Base-by-base conservation (phyloP, 805 yeast genomes). In the Lipomyces yamanashiensis region DNA sequence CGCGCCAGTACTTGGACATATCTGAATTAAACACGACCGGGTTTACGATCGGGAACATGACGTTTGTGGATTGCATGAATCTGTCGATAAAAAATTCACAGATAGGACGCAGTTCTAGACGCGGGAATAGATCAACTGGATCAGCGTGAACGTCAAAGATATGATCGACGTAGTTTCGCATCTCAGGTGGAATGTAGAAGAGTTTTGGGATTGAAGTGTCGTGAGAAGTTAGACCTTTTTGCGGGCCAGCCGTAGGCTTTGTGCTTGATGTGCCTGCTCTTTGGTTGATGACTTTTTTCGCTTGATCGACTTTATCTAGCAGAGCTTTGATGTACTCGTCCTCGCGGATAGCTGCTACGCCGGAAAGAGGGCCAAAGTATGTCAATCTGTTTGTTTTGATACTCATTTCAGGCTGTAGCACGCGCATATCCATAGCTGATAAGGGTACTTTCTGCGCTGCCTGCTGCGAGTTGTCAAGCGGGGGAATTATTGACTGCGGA, bases 21-120 rank as follows among this genome's bases (percentile, higher is more conserved):
- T 65, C 68, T 5, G 57, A 15, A 2, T 63, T 52, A n/a, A 65
- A 63, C 3, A 61, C 54, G 15, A 54, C 51, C 2, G 72, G 69
- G 28, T 66, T 62, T 4, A 66, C 54, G 9, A 64, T 61, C n/a
- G 70, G 70, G 53, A 60, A 68, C 21, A 71, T 44, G 40, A 62
- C 33, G 53, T 72, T 72, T 33, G 67, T 59, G 0, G 66, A 54
- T 17, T 50, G 54, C 28, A 70, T 48, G 58, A 64, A 71, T 21
- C 71, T 53, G 41, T 62, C 65, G 37, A 69, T 53, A 13, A 71
- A 52, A 34, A 67, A 64, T 28, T 70, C 70, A 37, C 71, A 64
- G 4, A 71, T 41, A 36, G 56, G 62, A n/a, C 71, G 58, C 5
- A 66, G 68, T 37, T 71, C 73, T 15, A 68, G 62, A 34, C 64